Conservation (phyloP, 768 basidiomycete genomes). For the Mycena epipterygia region DNA sequence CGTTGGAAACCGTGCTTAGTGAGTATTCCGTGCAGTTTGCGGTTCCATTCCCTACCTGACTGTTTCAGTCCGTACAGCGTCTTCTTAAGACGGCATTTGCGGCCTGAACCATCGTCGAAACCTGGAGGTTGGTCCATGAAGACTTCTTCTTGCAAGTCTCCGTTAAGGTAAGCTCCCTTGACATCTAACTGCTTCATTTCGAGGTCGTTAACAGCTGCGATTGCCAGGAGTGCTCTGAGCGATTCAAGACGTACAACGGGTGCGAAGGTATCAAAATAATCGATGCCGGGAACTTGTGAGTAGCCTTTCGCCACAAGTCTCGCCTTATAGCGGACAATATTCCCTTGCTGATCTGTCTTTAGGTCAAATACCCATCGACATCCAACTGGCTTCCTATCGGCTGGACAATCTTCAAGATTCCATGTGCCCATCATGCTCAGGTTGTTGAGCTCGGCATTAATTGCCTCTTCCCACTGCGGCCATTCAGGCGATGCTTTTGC, state of each 20-base stretch:
- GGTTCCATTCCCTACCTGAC: no score
- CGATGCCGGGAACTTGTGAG: conserved; percentile 20
- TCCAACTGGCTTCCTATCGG: conserved; percentile 15
- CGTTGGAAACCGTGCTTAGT: conserved; percentile 36
- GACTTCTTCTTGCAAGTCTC: conserved; percentile 18
- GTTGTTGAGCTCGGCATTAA: conserved; percentile 3
- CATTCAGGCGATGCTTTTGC: conserved; percentile 11
- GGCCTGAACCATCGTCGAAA: conserved; percentile 8
- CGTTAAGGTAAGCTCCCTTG: no score
- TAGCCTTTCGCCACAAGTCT: conserved; percentile 18
- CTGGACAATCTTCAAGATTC: conserved; percentile 12
- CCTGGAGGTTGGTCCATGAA: conserved; percentile 16
- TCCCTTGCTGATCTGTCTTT: conserved; percentile 20
- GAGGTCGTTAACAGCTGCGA: conserved; percentile 7
- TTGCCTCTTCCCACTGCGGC: conserved; percentile 5
- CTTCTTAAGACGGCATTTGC: conserved; percentile 14
- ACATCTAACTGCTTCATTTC: conserved; percentile 21
- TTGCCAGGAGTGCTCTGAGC: conserved; percentile 14
- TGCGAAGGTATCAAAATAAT: conserved; percentile 20
- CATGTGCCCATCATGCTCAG: conserved; percentile 3
- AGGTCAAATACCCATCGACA: conserved; percentile 22
- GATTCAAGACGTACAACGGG: conserved; percentile 15
- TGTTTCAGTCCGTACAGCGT: conserved; percentile 20
- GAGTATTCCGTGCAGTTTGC: conserved; percentile 37
- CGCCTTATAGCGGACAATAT: conserved; percentile 19